Evolutionary conservation across 2,329 filamentous ascomycete species (phyloP).

Genomic region (Cryphonectria parasitica): DNA sequence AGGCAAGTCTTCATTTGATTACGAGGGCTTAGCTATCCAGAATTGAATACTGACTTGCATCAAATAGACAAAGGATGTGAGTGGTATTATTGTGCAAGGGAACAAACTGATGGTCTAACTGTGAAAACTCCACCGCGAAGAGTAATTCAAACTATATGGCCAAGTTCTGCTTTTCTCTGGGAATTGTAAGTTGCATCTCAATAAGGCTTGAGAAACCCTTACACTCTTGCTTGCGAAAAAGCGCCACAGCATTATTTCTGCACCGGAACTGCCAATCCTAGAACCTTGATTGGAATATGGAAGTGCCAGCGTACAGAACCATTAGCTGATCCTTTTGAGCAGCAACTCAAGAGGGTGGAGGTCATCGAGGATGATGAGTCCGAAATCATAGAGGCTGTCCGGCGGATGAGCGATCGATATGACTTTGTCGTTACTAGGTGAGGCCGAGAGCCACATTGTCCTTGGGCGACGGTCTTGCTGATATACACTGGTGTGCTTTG

Average conservation of each 20-base stretch:
- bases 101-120: conserved; percentile 18
- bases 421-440: conserved; percentile 91
- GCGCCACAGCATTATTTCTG: neutral
- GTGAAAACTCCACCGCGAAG: conserved; percentile 40
- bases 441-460: conserved; percentile 2
- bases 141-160: conserved; percentile 68
- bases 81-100: conserved; percentile 13
- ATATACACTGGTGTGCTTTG: conserved; percentile 25
- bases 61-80: conserved; percentile 36
- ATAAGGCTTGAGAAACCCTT: neutral
- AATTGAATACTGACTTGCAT: conserved; percentile 15
- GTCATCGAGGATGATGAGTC: conserved; percentile 91
- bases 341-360: conserved; percentile 82
- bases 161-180: conserved; percentile 66
- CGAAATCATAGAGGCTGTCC: conserved; percentile 87
- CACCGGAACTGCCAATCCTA: neutral
- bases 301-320: neutral
- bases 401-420: conserved; percentile 84
- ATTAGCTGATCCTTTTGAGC: conserved; percentile 16
- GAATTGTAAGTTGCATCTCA: conserved; percentile 52
- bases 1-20: conserved; percentile 58
- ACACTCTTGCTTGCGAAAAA: neutral
- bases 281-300: neutral
- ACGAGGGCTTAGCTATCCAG: neutral
- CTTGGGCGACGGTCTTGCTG: neutral